Evolutionary conservation across 202 grass and related monocot genomes (phyloP).

Genomic region (Panicum virgatum): DNA sequence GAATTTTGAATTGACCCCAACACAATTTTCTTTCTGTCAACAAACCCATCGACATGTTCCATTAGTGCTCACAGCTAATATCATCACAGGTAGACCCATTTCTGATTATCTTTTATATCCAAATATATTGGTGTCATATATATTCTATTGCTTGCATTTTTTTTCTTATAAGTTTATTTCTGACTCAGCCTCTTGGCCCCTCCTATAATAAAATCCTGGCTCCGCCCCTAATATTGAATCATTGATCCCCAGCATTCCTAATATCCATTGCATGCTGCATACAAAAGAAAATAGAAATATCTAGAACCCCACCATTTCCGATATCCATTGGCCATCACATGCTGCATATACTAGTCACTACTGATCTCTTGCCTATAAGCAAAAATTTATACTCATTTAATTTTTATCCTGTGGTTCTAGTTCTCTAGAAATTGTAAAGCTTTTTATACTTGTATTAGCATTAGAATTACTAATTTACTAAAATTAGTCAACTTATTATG

Average conservation of each 20-base stretch:
- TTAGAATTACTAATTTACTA: not conserved
- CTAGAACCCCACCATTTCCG: not conserved
- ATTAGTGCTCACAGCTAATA: too few species aligned
- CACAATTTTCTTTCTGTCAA: too few species aligned
- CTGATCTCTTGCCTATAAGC: not conserved
- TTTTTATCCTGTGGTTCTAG: not conserved
- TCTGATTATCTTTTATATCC: too few species aligned
- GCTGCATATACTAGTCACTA: not conserved
- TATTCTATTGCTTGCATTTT: too few species aligned
- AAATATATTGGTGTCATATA: too few species aligned
- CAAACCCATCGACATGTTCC: too few species aligned
- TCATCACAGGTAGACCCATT: too few species aligned
- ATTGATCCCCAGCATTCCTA: not conserved
- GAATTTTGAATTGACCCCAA: too few species aligned
- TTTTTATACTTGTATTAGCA: not conserved
- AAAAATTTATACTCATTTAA: not conserved
- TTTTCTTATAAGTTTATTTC: too few species aligned
- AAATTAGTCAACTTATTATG: not conserved
- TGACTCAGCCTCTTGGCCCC: too few species aligned
- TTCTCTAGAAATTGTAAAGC: not conserved
- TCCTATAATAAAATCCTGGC: too few species aligned
- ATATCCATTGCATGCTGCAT: not conserved
- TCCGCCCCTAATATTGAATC: too few species aligned
- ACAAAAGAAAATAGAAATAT: not conserved
- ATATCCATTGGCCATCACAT: not conserved